Evolutionary conservation across 2,329 filamentous ascomycete genomes (phyloP).

Genomic region (Fusarium temperatum): DNA sequence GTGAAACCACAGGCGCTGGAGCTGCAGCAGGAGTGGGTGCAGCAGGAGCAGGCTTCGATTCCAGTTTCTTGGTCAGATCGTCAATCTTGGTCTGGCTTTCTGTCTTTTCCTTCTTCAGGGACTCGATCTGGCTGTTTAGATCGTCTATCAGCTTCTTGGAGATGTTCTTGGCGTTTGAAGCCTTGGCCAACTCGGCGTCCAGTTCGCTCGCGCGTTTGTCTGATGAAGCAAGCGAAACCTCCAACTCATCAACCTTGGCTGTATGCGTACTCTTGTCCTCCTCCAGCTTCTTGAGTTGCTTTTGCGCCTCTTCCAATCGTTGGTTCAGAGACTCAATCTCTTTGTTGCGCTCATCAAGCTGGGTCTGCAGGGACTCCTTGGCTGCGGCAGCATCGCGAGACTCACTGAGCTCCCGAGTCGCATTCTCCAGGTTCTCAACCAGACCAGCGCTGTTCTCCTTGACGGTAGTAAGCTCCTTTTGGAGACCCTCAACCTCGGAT

Average conservation of each 20-base stretch:
- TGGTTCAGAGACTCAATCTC: conserved; percentile 62
- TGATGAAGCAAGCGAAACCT: conserved; percentile 48
- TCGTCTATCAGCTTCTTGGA: conserved; percentile 54
- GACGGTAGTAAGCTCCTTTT: conserved; percentile 74
- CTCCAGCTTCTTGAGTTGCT: conserved; percentile 57
- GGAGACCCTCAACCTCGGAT: conserved; percentile 72
- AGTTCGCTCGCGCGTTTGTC: conserved; percentile 51
- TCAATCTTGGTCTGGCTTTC: conserved; percentile 47
- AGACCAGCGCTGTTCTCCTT: conserved; percentile 76
- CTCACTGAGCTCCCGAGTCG: conserved; percentile 69
- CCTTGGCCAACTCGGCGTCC: conserved; percentile 52
- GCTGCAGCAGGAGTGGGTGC: conserved; percentile 31
- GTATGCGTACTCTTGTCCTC: conserved; percentile 46
- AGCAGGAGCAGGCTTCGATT: conserved; percentile 34
- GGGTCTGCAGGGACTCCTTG: conserved; percentile 58
- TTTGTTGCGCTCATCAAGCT: conserved; percentile 58
- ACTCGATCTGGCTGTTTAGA: conserved; percentile 50
- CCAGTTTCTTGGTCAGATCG: conserved; percentile 57
- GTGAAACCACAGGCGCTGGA: conserved; percentile 37
- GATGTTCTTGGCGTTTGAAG: conserved; percentile 50
- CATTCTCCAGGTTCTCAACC: conserved; percentile 72
- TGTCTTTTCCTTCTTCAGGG: conserved; percentile 46
- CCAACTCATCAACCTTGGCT: conserved; percentile 49
- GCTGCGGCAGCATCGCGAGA: conserved; percentile 52
- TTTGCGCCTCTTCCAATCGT: conserved; percentile 54